Percentiles rank a stretch among this genome's conserved stretches.
phyloP scores from a whole-genome alignment of 129 eudicot species.

The Escallonia herrerae region DNA sequence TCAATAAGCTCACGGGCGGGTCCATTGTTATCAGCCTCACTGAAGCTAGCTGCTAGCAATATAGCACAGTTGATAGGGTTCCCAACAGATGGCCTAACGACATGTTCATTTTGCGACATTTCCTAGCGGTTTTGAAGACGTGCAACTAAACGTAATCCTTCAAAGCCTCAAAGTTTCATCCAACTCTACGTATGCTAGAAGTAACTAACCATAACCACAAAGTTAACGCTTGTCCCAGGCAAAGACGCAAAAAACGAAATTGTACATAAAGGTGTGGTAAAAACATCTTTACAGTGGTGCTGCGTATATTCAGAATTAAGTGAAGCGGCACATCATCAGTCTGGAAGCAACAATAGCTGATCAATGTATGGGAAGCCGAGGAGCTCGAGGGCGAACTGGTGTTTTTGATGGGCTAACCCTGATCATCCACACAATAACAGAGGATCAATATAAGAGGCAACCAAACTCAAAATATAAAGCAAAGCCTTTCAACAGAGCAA shows the following conservation, averaged over 20 bases:
- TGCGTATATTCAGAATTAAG: background rate
- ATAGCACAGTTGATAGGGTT: too few relatives aligned
- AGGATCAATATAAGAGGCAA: background rate
- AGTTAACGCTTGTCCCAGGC: background rate
- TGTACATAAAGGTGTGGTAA: background rate
- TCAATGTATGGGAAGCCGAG: conserved; percentile 66
- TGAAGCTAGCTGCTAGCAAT: too few relatives aligned
- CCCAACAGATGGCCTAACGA: too few relatives aligned
- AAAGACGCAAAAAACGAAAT: background rate
- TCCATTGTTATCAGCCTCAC: too few relatives aligned
- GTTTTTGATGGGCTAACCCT: conserved; percentile 98
- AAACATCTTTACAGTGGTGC: conserved; percentile 5
- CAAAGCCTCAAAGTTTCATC: conserved; percentile 3
- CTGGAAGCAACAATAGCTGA: background rate
- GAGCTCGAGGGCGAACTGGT: conserved; percentile 85
- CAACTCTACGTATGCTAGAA: conserved; percentile 4
- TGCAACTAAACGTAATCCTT: background rate
- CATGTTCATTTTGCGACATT: too few relatives aligned
- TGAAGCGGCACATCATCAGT: background rate
- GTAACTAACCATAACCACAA: background rate
- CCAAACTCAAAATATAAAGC: background rate
- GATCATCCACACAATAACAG: conserved; percentile 17
- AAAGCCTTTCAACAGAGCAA: background rate
- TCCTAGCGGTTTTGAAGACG: too few relatives aligned
- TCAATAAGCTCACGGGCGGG: too few relatives aligned